Conservation (phyloP, 1,284 basidiomycete genomes). For the Earliella scabrosa region DNA sequence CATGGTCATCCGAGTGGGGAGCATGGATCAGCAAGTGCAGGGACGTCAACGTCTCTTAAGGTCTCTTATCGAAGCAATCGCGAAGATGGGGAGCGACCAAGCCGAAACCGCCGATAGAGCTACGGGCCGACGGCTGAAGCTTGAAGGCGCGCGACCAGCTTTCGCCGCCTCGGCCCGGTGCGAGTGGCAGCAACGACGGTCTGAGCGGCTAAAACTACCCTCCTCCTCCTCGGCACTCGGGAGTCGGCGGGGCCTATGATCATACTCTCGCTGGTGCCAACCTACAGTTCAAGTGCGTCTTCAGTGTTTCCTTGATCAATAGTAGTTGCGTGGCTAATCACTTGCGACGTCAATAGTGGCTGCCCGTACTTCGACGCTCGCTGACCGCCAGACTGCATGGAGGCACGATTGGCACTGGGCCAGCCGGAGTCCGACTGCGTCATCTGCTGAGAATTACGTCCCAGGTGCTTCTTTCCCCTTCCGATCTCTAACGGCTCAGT, state of each 20-base stretch:
- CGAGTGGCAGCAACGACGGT: no score
- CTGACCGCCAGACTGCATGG: conserved; percentile 46
- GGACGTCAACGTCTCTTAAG: neutral
- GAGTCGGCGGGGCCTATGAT: conserved; percentile 31
- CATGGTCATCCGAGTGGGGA: neutral
- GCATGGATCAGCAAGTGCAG: neutral
- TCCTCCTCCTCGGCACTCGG: no score
- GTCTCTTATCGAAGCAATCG: no score
- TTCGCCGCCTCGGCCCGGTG: conserved; percentile 20
- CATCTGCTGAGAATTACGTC: neutral
- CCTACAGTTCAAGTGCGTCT: conserved; percentile 60
- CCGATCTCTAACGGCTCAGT: no score
- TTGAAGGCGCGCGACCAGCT: conserved; percentile 41
- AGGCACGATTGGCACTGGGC: neutral
- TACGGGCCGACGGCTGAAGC: no score
- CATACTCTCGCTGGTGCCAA: conserved; percentile 46
- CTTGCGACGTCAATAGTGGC: conserved; percentile 41
- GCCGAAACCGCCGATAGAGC: conserved; percentile 38
- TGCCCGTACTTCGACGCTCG: conserved; percentile 58
- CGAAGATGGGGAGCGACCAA: no score
- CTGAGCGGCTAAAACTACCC: no score
- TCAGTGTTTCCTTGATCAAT: neutral
- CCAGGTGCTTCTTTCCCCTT: no score
- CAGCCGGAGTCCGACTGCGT: neutral
- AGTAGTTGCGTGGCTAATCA: no score